Conservation (phyloP, 345 rosid genomes). For the Brassica cretica region DNA sequence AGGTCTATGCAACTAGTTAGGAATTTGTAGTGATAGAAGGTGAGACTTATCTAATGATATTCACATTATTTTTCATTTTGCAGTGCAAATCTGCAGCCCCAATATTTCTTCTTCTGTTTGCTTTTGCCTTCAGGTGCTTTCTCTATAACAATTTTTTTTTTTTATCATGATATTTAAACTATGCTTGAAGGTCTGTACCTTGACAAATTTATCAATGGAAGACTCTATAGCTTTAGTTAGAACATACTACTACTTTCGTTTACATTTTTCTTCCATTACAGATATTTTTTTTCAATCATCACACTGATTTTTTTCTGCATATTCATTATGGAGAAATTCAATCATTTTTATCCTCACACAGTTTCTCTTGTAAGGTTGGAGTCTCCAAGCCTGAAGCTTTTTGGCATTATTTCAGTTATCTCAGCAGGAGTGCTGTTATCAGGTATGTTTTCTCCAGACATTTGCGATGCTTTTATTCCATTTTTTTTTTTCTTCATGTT, state of each 20-base stretch:
- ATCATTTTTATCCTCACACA: constrained; percentile 32
- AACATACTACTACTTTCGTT: not conserved
- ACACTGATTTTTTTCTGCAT: not conserved
- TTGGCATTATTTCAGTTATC: constrained; percentile 80
- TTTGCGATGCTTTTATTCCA: not conserved
- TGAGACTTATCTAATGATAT: constrained; percentile 22
- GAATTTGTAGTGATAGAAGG: constrained; percentile 17
- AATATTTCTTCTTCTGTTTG: constrained; percentile 91
- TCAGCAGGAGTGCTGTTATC: constrained; percentile 84
- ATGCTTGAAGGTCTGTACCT: constrained; percentile 15
- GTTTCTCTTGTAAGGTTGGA: constrained; percentile 70
- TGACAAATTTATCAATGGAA: not conserved
- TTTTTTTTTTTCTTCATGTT: not conserved
- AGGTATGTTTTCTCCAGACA: constrained; percentile 46
- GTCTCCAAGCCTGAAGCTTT: constrained; percentile 90
- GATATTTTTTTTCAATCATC: not conserved
- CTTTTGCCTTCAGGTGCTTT: constrained; percentile 96
- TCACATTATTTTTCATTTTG: constrained; percentile 29
- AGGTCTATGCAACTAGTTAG: constrained; percentile 18
- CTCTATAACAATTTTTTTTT: not conserved
- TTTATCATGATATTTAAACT: not conserved
- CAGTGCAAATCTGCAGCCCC: constrained; percentile 99
- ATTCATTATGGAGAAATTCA: not conserved
- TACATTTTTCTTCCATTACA: not conserved
- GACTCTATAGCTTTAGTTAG: constrained; percentile 9